phyloP scores from a whole-genome alignment of 2,329 filamentous ascomycete genomes.

The Nothomitra cinnamomea region DNA sequence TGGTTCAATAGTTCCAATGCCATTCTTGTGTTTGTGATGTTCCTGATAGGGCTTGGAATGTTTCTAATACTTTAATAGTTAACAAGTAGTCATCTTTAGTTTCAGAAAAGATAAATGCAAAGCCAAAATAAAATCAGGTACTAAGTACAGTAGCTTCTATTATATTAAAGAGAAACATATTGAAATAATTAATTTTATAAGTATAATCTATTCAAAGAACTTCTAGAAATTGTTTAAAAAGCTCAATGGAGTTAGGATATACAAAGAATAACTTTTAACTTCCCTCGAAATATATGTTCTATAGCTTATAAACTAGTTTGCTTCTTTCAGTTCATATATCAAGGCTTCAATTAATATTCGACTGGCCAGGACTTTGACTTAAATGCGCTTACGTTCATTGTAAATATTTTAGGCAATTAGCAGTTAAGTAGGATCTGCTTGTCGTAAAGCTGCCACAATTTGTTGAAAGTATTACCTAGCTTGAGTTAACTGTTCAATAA shows the following conservation, averaged over 20 bases:
- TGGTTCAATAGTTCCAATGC: no score
- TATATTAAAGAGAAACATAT: not conserved
- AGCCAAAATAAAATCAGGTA: no score
- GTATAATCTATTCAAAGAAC: not conserved
- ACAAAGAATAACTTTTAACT: not conserved
- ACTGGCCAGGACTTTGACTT: no score
- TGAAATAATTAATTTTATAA: not conserved
- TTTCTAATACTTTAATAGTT: not conserved
- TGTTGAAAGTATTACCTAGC: not conserved
- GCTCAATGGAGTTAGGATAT: no score
- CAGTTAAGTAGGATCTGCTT: not conserved
- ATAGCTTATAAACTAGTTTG: not conserved
- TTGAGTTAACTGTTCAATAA: not conserved
- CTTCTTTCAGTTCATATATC: no score
- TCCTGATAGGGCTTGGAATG: no score
- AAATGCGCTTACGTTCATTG: no score
- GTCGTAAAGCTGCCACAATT: not conserved
- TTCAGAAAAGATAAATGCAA: no score
- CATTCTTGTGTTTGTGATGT: no score
- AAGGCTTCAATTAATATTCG: no score
- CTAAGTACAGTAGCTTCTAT: not conserved
- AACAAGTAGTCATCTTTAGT: not conserved
- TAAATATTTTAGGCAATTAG: no score
- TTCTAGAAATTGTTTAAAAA: not conserved
- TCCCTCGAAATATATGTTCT: not conserved